Conservation (phyloP, 2,329 filamentous ascomycete genomes). For the Sphaerulina vaccinii region DNA sequence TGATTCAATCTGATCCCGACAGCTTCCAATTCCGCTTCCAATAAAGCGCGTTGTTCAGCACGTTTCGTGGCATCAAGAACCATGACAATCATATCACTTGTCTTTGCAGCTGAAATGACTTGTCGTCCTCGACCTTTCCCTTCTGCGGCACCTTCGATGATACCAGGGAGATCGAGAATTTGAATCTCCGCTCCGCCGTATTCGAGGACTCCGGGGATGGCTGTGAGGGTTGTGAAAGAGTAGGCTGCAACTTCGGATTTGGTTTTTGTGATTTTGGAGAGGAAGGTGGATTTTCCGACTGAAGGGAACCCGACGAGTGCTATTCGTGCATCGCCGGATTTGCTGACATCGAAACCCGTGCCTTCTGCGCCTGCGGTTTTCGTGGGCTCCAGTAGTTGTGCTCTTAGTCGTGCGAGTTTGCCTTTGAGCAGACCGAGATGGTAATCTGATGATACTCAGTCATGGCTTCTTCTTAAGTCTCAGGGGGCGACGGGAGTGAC, state of each 20-base stretch:
- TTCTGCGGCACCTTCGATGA: slow-evolving; percentile 94
- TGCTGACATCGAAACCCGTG: slow-evolving; percentile 83
- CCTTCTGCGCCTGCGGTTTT: slow-evolving; percentile 77
- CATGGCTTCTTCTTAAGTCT: slow-evolving; percentile 2
- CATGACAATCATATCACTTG: slow-evolving; percentile 96
- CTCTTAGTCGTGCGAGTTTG: slow-evolving; percentile 91
- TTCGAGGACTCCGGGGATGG: slow-evolving; percentile 94
- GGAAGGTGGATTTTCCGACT: slow-evolving; percentile 95
- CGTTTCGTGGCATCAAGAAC: slow-evolving; percentile 94
- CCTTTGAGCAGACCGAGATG: slow-evolving; percentile 97
- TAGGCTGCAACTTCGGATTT: slow-evolving; percentile 95
- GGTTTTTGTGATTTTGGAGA: slow-evolving; percentile 99
- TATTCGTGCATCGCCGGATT: slow-evolving; percentile 94
- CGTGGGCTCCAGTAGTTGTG: slow-evolving; percentile 87
- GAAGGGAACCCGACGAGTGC: slow-evolving; percentile 98
- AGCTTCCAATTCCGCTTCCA: slow-evolving; percentile 90
- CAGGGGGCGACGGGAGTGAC: slow-evolving; percentile 33
- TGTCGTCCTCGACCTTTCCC: slow-evolving; percentile 94
- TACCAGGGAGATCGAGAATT: slow-evolving; percentile 93
- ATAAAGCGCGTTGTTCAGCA: slow-evolving; percentile 82
- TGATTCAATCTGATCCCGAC: slow-evolving; percentile 92
- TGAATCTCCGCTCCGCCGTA: slow-evolving; percentile 98
- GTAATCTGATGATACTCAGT: slow-evolving; percentile 69
- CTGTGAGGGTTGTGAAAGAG: slow-evolving; percentile 94
- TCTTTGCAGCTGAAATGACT: slow-evolving; percentile 97